phyloP scores from a whole-genome alignment of 805 yeast species.

The Kuraishia cidri region DNA sequence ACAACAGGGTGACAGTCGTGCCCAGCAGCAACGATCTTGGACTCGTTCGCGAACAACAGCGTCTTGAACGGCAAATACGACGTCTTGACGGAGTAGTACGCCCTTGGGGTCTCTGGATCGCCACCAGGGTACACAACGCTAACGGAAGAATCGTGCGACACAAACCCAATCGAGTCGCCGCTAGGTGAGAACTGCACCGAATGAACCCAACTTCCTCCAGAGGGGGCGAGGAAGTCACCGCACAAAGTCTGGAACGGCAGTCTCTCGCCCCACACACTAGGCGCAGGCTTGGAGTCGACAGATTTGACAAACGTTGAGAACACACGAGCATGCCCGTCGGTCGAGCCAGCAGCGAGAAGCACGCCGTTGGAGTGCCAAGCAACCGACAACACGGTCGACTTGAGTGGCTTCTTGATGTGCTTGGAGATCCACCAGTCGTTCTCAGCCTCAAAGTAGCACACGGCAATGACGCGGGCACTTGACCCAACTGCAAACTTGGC shows the following conservation, averaged over 20 bases:
- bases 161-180: conserved; percentile 73
- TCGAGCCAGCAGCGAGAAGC: conserved; percentile 80
- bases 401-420: conserved; percentile 92
- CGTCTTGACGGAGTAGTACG: conserved; percentile 51
- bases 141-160: conserved; percentile 80
- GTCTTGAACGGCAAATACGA: conserved; percentile 75
- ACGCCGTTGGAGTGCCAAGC: conserved; percentile 95
- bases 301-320: conserved; percentile 87
- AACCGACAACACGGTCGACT: conserved; percentile 73
- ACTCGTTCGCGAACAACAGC: conserved; percentile 58
- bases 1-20: conserved; percentile 87
- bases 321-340: conserved; percentile 88
- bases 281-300: conserved; percentile 72
- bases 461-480: conserved; percentile 88
- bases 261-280: conserved; percentile 88
- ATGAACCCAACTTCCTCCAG: conserved; percentile 85
- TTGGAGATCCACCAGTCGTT: conserved; percentile 99
- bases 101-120: conserved; percentile 52
- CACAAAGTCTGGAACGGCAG: conserved; percentile 90
- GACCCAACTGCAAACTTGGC: conserved; percentile 95
- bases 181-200: conserved; percentile 79
- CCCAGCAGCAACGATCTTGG: conserved; percentile 78
- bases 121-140: conserved; percentile 72
- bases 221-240: conserved; percentile 63
- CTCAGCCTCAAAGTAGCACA: conserved; percentile 91